These are phyloP conservation scores for Pichia exigua DNA, from an alignment of 805 yeast genomes.

Conservation along the genomic window DNA sequence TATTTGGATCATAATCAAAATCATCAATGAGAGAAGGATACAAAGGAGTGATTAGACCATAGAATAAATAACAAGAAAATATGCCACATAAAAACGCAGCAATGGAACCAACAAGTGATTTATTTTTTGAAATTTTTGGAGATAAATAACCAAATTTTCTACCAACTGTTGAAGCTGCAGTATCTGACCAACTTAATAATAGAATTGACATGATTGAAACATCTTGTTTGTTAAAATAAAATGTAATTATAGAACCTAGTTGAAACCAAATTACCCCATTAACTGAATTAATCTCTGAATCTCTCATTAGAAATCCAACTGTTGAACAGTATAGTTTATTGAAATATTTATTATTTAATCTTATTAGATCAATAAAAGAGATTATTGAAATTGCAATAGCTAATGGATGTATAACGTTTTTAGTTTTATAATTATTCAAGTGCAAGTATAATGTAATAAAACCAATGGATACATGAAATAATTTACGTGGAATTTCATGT, in stretches of 20 bases:
- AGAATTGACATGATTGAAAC: conserved; percentile 68
- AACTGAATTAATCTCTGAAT: conserved; percentile 58
- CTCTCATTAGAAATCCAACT: conserved; percentile 81
- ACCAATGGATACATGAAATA: conserved; percentile 85
- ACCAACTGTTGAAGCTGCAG: conserved; percentile 94
- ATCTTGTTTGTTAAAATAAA: conserved; percentile 68
- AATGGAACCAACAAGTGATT: conserved; percentile 82
- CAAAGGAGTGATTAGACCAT: conserved; percentile 64
- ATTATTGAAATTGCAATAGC: conserved; percentile 47
- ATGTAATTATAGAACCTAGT: conserved; percentile 68
- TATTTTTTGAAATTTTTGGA: conserved; percentile 64
- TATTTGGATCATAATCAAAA: conserved; percentile 57
- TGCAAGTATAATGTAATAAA: conserved; percentile 70
- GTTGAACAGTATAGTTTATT: conserved; percentile 58
- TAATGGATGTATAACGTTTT: conserved; percentile 54
- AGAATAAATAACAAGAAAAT: conserved; percentile 54
- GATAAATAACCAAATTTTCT: conserved; percentile 78
- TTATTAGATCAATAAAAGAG: conserved; percentile 54
- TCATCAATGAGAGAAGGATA: conserved; percentile 42
- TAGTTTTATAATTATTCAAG: conserved; percentile 47
- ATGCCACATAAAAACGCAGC: conserved; percentile 81
- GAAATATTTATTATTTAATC: conserved; percentile 55
- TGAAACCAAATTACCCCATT: conserved; percentile 90
- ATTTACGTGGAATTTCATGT: conserved; percentile 85
- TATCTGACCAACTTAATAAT: conserved; percentile 92